Conservation (phyloP, 768 basidiomycete species). For the Trametes sanguinea region DNA sequence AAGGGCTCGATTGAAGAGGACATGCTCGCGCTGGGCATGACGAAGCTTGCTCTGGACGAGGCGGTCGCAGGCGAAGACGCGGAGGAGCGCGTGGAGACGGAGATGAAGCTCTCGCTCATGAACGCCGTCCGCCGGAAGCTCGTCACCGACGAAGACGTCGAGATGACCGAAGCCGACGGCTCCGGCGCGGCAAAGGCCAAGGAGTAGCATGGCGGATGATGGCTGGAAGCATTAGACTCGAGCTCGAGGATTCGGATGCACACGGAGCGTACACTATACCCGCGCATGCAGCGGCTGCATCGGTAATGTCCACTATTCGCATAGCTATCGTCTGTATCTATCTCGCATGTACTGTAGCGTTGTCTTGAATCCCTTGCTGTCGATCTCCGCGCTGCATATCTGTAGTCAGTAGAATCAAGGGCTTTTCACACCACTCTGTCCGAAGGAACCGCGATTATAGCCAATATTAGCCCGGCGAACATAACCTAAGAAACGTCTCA, state of each 20-base stretch:
- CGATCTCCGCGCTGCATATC: slow-evolving; percentile 9
- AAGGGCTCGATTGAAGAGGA: slow-evolving; percentile 95
- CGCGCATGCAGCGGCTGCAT: slow-evolving; percentile 2
- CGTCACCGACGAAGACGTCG: slow-evolving; percentile 35
- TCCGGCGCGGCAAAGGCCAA: not conserved
- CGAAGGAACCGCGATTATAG: not conserved
- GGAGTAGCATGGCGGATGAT: not conserved
- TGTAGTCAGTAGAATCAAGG: slow-evolving; percentile 5
- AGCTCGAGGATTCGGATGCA: not conserved
- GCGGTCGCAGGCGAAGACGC: slow-evolving; percentile 83
- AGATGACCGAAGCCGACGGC: not conserved
- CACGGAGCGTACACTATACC: slow-evolving; percentile 16
- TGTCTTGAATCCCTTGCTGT: slow-evolving; percentile 15
- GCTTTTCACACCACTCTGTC: not conserved
- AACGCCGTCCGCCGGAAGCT: slow-evolving; percentile 82
- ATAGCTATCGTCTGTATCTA: slow-evolving; percentile 22
- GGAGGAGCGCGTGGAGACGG: slow-evolving; percentile 63
- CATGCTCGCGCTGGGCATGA: slow-evolving; percentile 86
- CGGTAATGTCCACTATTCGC: slow-evolving; percentile 11
- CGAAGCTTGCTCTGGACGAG: slow-evolving; percentile 90
- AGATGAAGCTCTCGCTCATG: slow-evolving; percentile 87
- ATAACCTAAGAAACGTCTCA: too few species aligned
- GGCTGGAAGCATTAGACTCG: not conserved
- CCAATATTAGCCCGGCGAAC: too few species aligned
- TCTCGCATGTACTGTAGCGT: slow-evolving; percentile 19